These are phyloP conservation scores for Paragyromitra xinjiangensis DNA, from an alignment of 495 filamentous ascomycete species.

Conservation along the genomic window DNA sequence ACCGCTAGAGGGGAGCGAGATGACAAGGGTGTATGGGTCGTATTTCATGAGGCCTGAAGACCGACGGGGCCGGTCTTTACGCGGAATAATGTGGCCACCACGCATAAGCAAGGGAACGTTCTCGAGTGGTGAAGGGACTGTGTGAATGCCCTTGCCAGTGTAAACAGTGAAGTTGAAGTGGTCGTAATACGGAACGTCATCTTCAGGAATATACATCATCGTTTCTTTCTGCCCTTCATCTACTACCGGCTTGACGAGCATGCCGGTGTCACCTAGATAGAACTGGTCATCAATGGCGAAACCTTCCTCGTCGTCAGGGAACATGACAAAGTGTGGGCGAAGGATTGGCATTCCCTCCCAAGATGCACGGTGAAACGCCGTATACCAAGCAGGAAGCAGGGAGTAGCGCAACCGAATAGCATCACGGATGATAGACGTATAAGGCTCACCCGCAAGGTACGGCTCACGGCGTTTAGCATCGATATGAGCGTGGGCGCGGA, in stretches of 20 bases:
- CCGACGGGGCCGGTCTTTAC: constrained; percentile 84
- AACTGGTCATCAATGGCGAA: constrained; percentile 92
- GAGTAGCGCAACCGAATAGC: constrained; percentile 88
- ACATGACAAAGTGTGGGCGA: constrained; percentile 88
- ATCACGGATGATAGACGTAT: constrained; percentile 83
- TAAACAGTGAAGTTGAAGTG: constrained; percentile 87
- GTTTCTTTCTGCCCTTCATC: constrained; percentile 74
- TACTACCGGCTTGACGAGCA: constrained; percentile 88
- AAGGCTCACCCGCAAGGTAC: constrained; percentile 84
- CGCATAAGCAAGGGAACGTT: constrained; percentile 89
- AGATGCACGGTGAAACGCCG: constrained; percentile 89
- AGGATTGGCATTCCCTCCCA: constrained; percentile 85
- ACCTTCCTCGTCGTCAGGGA: constrained; percentile 84
- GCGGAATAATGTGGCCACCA: constrained; percentile 88
- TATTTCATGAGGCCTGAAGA: constrained; percentile 88
- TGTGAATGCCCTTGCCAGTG: constrained; percentile 73
- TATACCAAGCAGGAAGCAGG: constrained; percentile 94
- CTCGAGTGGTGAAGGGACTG: constrained; percentile 78
- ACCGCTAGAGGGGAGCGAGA: constrained; percentile 72
- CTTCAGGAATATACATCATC: constrained; percentile 85
- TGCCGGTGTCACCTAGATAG: constrained; percentile 83
- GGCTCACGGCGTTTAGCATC: constrained; percentile 94
- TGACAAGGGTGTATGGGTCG: constrained; percentile 91
- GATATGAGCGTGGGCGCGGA: constrained; percentile 97
- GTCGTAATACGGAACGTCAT: constrained; percentile 83